Conservation (phyloP, 257 asterid species). For the Solanum clarkiae region DNA sequence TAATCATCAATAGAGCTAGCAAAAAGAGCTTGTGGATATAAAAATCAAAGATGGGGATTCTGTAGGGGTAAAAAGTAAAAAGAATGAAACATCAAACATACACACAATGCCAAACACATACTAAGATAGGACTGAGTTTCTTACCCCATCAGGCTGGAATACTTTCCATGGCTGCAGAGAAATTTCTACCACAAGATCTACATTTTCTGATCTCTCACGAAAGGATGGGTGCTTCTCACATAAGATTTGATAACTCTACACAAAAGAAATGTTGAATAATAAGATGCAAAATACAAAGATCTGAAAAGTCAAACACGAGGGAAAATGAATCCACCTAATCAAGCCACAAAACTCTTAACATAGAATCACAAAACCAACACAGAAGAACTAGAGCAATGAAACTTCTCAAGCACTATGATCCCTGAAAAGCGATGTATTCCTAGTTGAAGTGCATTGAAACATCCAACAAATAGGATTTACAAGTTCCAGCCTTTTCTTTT, state of each 20-base stretch:
- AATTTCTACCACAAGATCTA: conserved; percentile 96
- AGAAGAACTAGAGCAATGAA: background rate
- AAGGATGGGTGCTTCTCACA: conserved; percentile 95
- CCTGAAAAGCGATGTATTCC: background rate
- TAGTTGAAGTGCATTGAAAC: background rate
- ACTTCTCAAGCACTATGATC: background rate
- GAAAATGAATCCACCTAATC: background rate
- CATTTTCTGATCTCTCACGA: conserved; percentile 97
- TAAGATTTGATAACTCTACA: conserved; percentile 80
- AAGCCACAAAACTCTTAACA: background rate
- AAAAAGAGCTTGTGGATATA: background rate
- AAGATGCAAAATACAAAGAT: background rate
- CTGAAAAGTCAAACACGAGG: background rate
- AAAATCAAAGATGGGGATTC: background rate
- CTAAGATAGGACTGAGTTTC: background rate
- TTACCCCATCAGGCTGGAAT: conserved; percentile 92
- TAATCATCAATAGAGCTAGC: background rate
- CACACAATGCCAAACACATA: background rate
- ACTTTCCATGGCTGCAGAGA: conserved; percentile 98
- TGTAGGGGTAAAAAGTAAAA: background rate
- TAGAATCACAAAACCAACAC: background rate
- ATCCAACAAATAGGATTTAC: background rate
- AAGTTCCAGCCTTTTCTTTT: background rate
- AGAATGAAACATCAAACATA: background rate
- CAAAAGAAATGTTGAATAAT: conserved; percentile 12